Evolutionary conservation across 2,329 filamentous ascomycete genomes (phyloP), one percentile per base, ranked within the genome.

Genomic region (Sphaceloma murrayae): DNA sequence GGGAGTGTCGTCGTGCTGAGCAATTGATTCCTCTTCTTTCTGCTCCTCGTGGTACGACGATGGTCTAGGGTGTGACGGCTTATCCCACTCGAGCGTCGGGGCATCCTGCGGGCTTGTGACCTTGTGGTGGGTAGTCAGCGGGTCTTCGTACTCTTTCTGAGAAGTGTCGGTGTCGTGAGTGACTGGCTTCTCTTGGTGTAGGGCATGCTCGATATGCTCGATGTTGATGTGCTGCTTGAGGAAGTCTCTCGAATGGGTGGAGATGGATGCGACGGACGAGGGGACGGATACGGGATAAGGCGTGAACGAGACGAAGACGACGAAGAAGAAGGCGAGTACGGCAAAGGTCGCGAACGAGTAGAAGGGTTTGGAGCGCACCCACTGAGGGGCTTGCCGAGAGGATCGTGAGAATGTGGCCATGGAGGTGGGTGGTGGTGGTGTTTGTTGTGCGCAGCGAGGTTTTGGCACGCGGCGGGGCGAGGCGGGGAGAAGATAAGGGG

Each of bases 221-320:
- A 14, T 17, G 7, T 16, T 26, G 13, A 40, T 22, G 26, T 40
- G 36, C 36, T 40, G 22, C 16, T 19, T 40, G n/a, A 40, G 21
- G 24, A 40, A 40, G 24, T 40, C 36, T 2, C 36, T 13, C 11
- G 36, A 40, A 17, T 40, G 36, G 17, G 31, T 13, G 10, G 42
- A 34, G 10, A 45, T 17, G 9, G 16, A 22, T 3, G 29, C 31
- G 11, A 34, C 30, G 6, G 31, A 45, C 8, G 34, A 18, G 9
- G 31, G 16, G n/a, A 16, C 18, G 8, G 18, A 18, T 17, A 22
- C 34, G 11, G 10, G 9, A 13, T 13, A 14, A 19, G 42, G 31
- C 29, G 48, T 50, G 9, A 50, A 30, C 33, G 50, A 43, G 27
- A 48, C 27, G 19, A 50, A 26, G 16, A 43, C 36, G 31, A 51